Evolutionary conservation across 176 grass and related monocot species (phyloP), one percentile per base, ranked within the genome.

Genomic region (Oryza meyeriana): DNA sequence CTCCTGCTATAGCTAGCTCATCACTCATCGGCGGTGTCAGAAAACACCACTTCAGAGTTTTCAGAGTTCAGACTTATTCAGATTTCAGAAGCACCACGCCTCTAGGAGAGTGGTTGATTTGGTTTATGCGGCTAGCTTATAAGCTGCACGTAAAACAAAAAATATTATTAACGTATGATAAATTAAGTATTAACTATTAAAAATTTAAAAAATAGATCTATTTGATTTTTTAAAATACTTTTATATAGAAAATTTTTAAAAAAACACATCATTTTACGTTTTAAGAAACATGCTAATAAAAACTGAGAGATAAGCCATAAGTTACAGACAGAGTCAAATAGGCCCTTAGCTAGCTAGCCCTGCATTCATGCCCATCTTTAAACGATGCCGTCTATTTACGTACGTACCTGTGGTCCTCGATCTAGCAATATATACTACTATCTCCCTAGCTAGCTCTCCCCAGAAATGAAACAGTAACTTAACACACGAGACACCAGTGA

Each of bases 351-450:
- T 45, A 14, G 42, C 45, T 72, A 76, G n/a, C 11, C 29, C 39
- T 6, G 35, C 41, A 83, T 88, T 78, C 79, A 35, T 20, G 66
- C 30, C 42, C 58, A 63, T 57, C 70, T 81, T 72, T 45, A 8
- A 80, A 70, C 33, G 82, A 75, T 41, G 70, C 86, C 74, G 52
- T 31, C 18, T n/a, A 22, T 55, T 22, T 22, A 55, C 20, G 10
- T 24, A 0, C n/a, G n/a, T 31, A 25, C 18, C 1, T 6, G 69
- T 80, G 81, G 81, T 89, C 81, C 82, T 75, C 50, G 18, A 55
- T 55, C 50, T 55, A 55, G 50, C 45, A 4, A 17, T 18, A 48
- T 6, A 36, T 4, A 2, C 2, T 33, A 33, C 16, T 13, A 13
- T 45, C 12, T 12, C 39, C 38, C 58, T 13, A 8, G 12, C 52